Base-by-base conservation (phyloP, 2,329 filamentous ascomycete species). In the Aspergillus chevalieri region DNA sequence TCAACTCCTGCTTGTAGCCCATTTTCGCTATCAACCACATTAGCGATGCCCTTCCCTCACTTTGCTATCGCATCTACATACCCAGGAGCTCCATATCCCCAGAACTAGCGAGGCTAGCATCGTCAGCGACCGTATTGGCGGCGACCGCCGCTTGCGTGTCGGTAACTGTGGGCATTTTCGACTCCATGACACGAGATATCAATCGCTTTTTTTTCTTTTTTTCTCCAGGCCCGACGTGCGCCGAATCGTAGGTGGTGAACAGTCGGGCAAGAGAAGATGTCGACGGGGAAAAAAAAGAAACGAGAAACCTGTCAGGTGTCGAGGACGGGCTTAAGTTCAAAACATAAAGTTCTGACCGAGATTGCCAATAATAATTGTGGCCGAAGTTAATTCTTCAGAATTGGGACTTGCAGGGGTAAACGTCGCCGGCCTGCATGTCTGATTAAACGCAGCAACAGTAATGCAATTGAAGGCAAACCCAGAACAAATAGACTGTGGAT, bases 1-100 rank as follows among this genome's bases (percentile, higher is more conserved):
- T 74, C 30, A 84, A 69, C 60, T 85, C 81, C 65, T 84, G 80
- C 61, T 83, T 79, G 65, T 79, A 80, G 0, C 74, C 69, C 62
- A 72, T 59, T 38, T 57, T 62, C 12, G 66, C 66, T 69, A 22
- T 6, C 14, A 24, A n/a, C 10, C 4, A 46, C 12, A 30, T 55
- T 30, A 53, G 48, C 34, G 49, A 15, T 17, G 21, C 12, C 33
- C 24, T 22, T 33, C 14, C 22, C 10, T 10, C 17, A 15, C 21
- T 15, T 8, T 24, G 9, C 30, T 2, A 9, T 30, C 10, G 22
- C 30, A 22, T 50, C 21, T 47, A 22, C 51, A 17, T 47, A 65
- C 63, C 62, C 14, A 65, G 50, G 21, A 65, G 43, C 12, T 64
- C 50, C 44, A 50, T 55, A 51, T 66, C 63, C 8, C 55, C 53